Evolutionary conservation across 78 protist genomes (phyloP).

Genomic region (Blattamonas nauphoetae): DNA sequence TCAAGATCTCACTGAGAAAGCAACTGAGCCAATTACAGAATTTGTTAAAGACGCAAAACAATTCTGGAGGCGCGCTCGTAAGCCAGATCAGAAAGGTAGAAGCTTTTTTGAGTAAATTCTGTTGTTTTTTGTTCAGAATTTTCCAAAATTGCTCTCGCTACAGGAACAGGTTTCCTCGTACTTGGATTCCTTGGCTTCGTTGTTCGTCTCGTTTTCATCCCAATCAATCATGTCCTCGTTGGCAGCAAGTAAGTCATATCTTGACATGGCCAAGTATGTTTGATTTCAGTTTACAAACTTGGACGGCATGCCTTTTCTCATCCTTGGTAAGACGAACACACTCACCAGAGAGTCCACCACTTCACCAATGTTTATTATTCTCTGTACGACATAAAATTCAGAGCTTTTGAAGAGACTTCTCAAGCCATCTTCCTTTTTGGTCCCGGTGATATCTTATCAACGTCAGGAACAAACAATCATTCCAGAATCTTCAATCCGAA

Average conservation of each 20-base stretch:
- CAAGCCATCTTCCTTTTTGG: too few species aligned
- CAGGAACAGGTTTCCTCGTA: slow-evolving; percentile 40
- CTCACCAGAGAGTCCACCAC: too few species aligned
- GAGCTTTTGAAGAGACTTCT: too few species aligned
- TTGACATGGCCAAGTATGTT: too few species aligned
- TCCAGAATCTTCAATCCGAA: too few species aligned
- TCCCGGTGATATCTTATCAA: too few species aligned
- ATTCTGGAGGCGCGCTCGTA: neutral
- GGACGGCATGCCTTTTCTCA: too few species aligned
- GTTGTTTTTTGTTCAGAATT: slow-evolving; percentile 14
- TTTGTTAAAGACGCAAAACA: neutral
- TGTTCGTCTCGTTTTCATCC: slow-evolving; percentile 52
- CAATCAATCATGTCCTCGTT: slow-evolving; percentile 42
- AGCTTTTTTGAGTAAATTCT: neutral
- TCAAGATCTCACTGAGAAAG: neutral
- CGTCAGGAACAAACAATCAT: too few species aligned
- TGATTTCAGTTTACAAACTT: too few species aligned
- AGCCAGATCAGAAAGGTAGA: neutral
- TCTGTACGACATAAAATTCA: too few species aligned
- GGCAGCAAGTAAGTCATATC: neutral
- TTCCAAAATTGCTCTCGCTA: slow-evolving; percentile 31
- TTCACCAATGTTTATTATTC: too few species aligned
- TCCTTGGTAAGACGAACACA: too few species aligned
- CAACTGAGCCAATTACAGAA: neutral
- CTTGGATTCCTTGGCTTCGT: slow-evolving; percentile 52